Evolutionary conservation across 2,329 filamentous ascomycete genomes (phyloP), one percentile per base, ranked within the genome.

Genomic region (Diaporthe sp.): DNA sequence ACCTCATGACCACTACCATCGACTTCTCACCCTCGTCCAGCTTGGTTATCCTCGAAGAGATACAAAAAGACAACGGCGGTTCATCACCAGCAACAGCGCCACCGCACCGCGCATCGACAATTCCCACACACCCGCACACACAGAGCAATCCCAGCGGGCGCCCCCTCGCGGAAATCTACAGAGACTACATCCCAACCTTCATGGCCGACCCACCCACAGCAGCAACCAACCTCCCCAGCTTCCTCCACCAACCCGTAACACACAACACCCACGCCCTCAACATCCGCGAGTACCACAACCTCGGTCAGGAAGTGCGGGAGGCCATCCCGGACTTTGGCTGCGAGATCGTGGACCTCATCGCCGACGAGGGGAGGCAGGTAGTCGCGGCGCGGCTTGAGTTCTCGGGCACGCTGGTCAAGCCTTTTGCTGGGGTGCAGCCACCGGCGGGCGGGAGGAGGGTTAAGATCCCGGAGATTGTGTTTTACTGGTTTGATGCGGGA

Each of bases 401-500:
- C 61, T 78, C 76, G 2, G 83, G 83, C 1, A 80, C 76, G 19
- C 83, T 82, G 2, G 78, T 77, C 4, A 75, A 73, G 35, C 61
- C 64, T 33, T 79, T 83, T 19, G 77, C 76, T 3, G 83, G 80
- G n/a, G 79, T 79, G 1, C 73, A 77, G 30, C 79, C 80, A 1
- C 82, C 77, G 25, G 10, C 1, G 58, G 58, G 81, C 13, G 78
- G 78, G 15, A 10, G 40, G 71, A 22, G 7, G 5, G 81, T 84
- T 9, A 68, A 54, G 13, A 82, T 84, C 68, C 71, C 75, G 38
- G 83, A 85, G 77, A 80, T 82, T 64, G 83, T 80, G 38, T 82
- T 82, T 25, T 85, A 84, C 70, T 78, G 78, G 68, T 80, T 84
- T 47, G 76, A 80, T 19, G 77, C 74, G 1, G 82, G 82, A 7